Base-by-base conservation (phyloP, 1,284 basidiomycete genomes). In the Austroboletus olivaceoglutinosus region DNA sequence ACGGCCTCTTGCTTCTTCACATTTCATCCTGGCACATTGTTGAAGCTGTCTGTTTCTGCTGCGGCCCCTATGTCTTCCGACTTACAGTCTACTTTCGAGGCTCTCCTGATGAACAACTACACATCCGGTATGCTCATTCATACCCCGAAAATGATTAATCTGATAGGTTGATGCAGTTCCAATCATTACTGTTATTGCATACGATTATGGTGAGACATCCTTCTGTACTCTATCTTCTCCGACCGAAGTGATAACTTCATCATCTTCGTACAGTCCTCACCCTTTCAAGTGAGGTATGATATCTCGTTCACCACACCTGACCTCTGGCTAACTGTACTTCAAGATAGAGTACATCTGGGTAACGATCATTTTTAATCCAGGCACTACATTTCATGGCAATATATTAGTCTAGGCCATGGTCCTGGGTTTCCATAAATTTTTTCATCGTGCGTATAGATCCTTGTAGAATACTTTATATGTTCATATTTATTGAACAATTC, bases 391-490 rank as follows among this genome's bases (percentile, higher is more conserved):
- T 50, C 27, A 53, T n/a, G n/a, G n/a, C 5, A 2, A 2, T 19
- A n/a, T 13, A 11, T 18, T 33, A 63, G 58, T 18, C 19, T 16
- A 50, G 34, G 25, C 41, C 43, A 3, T 63, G 58, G 61, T 51
- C 47, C 13, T 44, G 42, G 25, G 47, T 63, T 4, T 50, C 61
- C 8, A 22, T 18, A 13, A 18, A 54, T 3, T 60, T 57, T 23
- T 4, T 52, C 13, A 3, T 63, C 3, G 58, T 60, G 41, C 0
- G 61, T 50, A 39, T 22, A 15, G 9, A 3, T 3, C n/a, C 19
- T 19, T 5, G 13, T 12, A 2, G 8, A 2, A n/a, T n/a, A n/a
- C n/a, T 25, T 8, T 25, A 30, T 5, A 16, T 29, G 25, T 22
- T 2, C 5, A 4, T 37, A 18, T 18, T 48, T 25, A 25, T 9